These are phyloP conservation scores for Aeschynomene evenia DNA, from an alignment of 306 rosid genomes.

Conservation along the genomic window DNA sequence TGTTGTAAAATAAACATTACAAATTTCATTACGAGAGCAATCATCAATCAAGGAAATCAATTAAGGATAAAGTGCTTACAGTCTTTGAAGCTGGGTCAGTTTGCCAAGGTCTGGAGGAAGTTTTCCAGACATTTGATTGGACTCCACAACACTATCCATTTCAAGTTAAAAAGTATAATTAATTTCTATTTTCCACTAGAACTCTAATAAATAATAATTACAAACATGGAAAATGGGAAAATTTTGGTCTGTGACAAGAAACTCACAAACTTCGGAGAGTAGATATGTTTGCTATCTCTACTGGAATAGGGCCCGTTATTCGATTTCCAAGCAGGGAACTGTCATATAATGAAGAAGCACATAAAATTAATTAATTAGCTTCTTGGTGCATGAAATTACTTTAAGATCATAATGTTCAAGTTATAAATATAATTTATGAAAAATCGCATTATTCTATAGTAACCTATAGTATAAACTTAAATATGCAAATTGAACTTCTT, in stretches of 20 bases:
- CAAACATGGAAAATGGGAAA: neutral
- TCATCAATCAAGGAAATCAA: constrained; percentile 2
- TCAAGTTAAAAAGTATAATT: constrained; percentile 26
- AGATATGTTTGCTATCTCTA: constrained; percentile 61
- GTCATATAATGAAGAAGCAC: constrained; percentile 6
- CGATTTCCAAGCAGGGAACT: constrained; percentile 67
- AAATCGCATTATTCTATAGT: too few species aligned
- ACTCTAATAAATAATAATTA: neutral
- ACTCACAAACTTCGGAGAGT: constrained; percentile 72
- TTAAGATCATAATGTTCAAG: neutral
- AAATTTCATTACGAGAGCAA: neutral
- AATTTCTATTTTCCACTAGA: neutral
- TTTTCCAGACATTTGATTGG: constrained; percentile 55
- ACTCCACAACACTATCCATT: constrained; percentile 49
- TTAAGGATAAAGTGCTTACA: constrained; percentile 43
- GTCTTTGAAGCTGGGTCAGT: constrained; percentile 42
- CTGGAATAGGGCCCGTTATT: constrained; percentile 61
- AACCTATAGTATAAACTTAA: too few species aligned
- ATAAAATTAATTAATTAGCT: neutral
- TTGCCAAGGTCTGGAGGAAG: constrained; percentile 69
- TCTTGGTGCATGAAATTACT: neutral
- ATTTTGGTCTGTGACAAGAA: neutral
- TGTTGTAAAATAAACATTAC: too few species aligned
- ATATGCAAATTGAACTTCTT: too few species aligned
- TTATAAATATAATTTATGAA: neutral